Percentiles rank a stretch among this genome's conserved stretches.
These are phyloP conservation scores for Neurospora sp. DNA, from an alignment of 495 filamentous ascomycete genomes.

Conservation along the genomic window DNA sequence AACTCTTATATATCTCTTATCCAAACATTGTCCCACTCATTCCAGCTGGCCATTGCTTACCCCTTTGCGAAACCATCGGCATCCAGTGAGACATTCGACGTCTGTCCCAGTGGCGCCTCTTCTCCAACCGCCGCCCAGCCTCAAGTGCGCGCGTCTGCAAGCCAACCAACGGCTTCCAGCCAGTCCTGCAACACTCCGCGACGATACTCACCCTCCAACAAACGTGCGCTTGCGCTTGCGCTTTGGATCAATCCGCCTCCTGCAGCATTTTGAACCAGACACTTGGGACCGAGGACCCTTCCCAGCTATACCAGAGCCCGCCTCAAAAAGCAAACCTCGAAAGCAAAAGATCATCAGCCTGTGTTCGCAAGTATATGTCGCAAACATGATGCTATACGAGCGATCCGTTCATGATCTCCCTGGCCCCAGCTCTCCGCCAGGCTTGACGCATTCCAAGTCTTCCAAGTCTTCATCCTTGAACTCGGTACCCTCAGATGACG, in stretches of 20 bases:
- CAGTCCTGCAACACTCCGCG: background rate
- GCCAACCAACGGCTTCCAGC: background rate
- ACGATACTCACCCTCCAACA: background rate
- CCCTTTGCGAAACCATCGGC: background rate
- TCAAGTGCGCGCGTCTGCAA: background rate
- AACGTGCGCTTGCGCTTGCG: background rate
- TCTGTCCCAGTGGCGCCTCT: background rate
- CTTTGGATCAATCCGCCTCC: background rate
- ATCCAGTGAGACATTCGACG: background rate
- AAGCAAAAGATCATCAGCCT: background rate
- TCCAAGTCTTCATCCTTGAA: constrained; percentile 86
- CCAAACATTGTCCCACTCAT: background rate
- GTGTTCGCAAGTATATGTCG: constrained; percentile 3
- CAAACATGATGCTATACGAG: constrained; percentile 49
- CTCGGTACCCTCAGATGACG: constrained; percentile 61
- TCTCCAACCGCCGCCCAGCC: background rate
- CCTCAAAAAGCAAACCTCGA: background rate
- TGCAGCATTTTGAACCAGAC: background rate
- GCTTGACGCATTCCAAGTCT: constrained; percentile 74
- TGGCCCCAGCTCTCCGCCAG: constrained; percentile 70
- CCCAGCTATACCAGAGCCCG: background rate
- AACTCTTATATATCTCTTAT: background rate
- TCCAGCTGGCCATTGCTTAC: background rate
- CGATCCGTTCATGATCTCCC: constrained; percentile 35
- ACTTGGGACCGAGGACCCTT: background rate